phyloP scores from a whole-genome alignment of 208 protist species.

The Leishmania tropica region DNA sequence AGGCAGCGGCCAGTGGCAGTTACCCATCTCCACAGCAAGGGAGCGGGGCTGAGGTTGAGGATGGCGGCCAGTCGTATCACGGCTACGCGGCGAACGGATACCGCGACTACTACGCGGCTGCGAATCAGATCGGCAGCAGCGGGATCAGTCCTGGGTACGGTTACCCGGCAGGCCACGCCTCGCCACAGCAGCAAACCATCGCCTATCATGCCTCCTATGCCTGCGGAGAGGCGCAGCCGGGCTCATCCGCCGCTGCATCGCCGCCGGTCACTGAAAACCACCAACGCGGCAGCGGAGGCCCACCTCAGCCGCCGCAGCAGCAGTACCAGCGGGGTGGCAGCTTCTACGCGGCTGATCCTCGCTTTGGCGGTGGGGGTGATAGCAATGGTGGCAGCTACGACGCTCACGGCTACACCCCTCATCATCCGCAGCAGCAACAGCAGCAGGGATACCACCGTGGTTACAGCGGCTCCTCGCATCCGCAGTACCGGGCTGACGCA shows the following conservation, averaged over 20 bases:
- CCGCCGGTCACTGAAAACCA: background rate
- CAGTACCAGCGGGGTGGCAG: constrained; percentile 6
- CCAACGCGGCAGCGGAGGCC: background rate
- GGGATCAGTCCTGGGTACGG: background rate
- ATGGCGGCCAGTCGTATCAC: constrained; percentile 4
- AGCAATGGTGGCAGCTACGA: background rate
- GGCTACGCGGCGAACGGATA: background rate
- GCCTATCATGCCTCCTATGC: background rate
- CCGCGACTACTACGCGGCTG: constrained; percentile 1
- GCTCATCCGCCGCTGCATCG: background rate
- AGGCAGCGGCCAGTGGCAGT: background rate
- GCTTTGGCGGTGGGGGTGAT: constrained; percentile 1
- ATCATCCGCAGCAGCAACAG: background rate
- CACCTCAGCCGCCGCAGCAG: background rate
- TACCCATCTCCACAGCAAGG: background rate
- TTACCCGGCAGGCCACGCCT: constrained; percentile 14
- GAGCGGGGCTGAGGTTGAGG: background rate
- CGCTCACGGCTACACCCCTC: background rate
- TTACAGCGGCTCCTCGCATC: background rate
- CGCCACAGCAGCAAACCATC: background rate
- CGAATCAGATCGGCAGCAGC: background rate
- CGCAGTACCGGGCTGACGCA: background rate
- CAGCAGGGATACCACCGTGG: background rate
- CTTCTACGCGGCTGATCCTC: background rate
- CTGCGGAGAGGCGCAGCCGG: background rate